Percentiles rank a stretch among this genome's conserved stretches.
Conservation (phyloP, 2,329 filamentous ascomycete species). For the Beauveria rudraprayagi region DNA sequence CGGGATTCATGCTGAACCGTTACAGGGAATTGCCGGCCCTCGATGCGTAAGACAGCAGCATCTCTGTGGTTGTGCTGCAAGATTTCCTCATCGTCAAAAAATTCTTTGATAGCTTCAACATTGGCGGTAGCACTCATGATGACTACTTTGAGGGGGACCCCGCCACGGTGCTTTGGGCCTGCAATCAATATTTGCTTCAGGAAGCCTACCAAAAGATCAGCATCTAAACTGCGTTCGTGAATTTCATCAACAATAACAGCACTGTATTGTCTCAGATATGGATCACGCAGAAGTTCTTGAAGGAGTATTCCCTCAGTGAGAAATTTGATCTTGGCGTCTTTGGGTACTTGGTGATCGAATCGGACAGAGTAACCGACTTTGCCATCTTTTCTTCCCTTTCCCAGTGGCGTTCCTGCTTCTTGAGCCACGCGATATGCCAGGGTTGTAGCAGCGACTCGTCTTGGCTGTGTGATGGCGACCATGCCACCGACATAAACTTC, state of each 20-base stretch:
- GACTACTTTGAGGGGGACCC: conserved; percentile 74
- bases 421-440: conserved; percentile 80
- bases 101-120: conserved; percentile 66
- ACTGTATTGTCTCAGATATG: conserved; percentile 74
- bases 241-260: conserved; percentile 93
- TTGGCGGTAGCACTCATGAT: conserved; percentile 98
- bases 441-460: conserved; percentile 87
- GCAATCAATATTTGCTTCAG: conserved; percentile 65
- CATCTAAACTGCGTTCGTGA: conserved; percentile 90
- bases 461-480: conserved; percentile 89
- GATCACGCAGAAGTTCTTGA: conserved; percentile 85
- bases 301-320: conserved; percentile 94
- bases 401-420: conserved; percentile 55
- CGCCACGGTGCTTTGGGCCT: conserved; percentile 56
- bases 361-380: conserved; percentile 87
- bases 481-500: conserved; percentile 60
- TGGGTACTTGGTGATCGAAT: conserved; percentile 82
- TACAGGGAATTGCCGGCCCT: conserved; percentile 83
- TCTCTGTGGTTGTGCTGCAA: conserved; percentile 13
- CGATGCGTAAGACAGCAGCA: conserved; percentile 53
- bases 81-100: conserved; percentile 48
- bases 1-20: conserved; percentile 65
- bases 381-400: conserved; percentile 31
- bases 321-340: conserved; percentile 81
- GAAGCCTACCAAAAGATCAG: conserved; percentile 85